Conservation (phyloP, 2,329 filamentous ascomycete genomes). For the Xylaria sp. region DNA sequence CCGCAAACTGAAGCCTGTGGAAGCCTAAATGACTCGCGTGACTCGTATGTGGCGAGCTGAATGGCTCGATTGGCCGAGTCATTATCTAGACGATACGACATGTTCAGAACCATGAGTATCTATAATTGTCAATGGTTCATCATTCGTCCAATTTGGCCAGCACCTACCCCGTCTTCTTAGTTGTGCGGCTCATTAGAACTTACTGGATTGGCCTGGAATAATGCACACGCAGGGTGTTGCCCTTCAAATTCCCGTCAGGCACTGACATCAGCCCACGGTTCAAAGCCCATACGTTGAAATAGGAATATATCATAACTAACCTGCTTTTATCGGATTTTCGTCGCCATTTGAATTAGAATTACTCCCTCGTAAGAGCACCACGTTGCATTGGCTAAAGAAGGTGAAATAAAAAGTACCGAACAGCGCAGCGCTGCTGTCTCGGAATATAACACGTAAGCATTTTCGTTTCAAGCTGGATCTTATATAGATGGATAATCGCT, state of each 20-base stretch:
- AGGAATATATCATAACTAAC: slow-evolving; percentile 2
- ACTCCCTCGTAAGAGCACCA: slow-evolving; percentile 23
- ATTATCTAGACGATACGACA: background rate
- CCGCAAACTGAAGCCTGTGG: slow-evolving; percentile 12
- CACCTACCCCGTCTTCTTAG: slow-evolving; percentile 9
- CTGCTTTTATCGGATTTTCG: background rate
- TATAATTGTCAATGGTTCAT: slow-evolving; percentile 2
- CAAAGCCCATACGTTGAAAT: slow-evolving; percentile 1
- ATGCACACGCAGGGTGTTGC: slow-evolving; percentile 22
- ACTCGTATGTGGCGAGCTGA: slow-evolving; percentile 24
- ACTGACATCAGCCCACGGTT: slow-evolving; percentile 16
- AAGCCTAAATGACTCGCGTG: slow-evolving; percentile 25
- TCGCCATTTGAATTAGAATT: slow-evolving; percentile 3
- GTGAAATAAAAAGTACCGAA: slow-evolving; percentile 19
- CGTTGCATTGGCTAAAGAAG: slow-evolving; percentile 30
- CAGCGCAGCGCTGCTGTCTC: slow-evolving; percentile 25
- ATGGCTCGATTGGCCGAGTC: slow-evolving; percentile 11
- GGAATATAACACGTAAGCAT: slow-evolving; percentile 31
- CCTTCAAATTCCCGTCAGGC: slow-evolving; percentile 18
- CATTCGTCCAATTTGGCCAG: slow-evolving; percentile 10
- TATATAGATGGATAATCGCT: slow-evolving; percentile 17
- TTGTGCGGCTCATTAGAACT: slow-evolving; percentile 20
- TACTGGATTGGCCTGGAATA: slow-evolving; percentile 2
- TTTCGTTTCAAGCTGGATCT: slow-evolving; percentile 5
- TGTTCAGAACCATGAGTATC: slow-evolving; percentile 9